phyloP scores from a whole-genome alignment of 2,329 filamentous ascomycete genomes.

The Amauroascus verrucosus region DNA sequence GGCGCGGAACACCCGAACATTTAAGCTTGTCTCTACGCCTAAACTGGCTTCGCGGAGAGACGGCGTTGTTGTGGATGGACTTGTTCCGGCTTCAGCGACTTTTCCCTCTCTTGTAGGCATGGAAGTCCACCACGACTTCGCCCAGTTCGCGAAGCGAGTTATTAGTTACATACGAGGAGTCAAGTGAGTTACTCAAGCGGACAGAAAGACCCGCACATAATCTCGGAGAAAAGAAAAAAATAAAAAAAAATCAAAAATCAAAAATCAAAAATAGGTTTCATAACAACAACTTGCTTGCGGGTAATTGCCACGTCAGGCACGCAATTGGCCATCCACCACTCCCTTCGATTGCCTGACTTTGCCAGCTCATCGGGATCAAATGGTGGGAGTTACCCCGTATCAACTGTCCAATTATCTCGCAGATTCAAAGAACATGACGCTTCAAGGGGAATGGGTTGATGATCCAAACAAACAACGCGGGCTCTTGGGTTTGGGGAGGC shows the following conservation, averaged over 20 bases:
- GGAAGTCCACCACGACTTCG: background rate
- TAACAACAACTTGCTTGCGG: constrained; percentile 6
- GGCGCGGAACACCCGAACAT: constrained; percentile 3
- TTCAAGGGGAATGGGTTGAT: background rate
- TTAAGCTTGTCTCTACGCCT: constrained; percentile 7
- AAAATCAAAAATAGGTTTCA: background rate
- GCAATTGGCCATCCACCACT: constrained; percentile 1
- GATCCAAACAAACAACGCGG: too few relatives aligned
- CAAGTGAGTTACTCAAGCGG: background rate
- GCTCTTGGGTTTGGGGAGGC: background rate
- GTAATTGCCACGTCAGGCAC: constrained; percentile 1
- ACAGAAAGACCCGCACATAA: background rate
- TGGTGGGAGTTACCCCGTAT: background rate
- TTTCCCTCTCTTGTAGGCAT: background rate
- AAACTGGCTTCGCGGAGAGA: background rate
- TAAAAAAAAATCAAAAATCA: background rate
- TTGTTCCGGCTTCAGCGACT: background rate
- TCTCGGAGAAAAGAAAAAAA: constrained; percentile 4
- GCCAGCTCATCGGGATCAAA: constrained; percentile 7
- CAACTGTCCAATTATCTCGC: background rate
- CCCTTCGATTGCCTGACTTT: background rate
- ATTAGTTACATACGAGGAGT: background rate
- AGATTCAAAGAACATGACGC: background rate
- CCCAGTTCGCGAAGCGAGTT: background rate
- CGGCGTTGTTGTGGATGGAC: too few relatives aligned